Evolutionary conservation across 176 grass and related monocot genomes (phyloP).

Genomic region (Musa schizocarpa): DNA sequence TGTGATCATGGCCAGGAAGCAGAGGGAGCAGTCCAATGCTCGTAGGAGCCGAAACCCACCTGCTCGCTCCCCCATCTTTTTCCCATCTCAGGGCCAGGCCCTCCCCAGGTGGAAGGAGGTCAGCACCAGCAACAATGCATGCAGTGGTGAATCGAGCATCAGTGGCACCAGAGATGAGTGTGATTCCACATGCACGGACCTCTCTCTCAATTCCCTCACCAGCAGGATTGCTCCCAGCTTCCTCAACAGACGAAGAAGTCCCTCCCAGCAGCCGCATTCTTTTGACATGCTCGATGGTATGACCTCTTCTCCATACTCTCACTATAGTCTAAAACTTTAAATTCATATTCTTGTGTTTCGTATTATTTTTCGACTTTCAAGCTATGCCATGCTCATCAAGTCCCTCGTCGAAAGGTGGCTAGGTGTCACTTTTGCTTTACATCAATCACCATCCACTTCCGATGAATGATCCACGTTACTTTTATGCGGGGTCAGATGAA

Average conservation of each 20-base stretch:
- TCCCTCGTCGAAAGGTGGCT: too few species aligned
- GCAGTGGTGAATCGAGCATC: neutral
- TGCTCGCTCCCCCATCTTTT: neutral
- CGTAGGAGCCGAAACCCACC: neutral
- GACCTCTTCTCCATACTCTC: too few species aligned
- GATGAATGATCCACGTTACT: neutral
- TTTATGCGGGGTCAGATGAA: neutral
- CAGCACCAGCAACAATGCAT: neutral
- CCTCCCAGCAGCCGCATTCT: neutral
- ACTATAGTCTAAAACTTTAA: too few species aligned
- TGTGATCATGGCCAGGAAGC: slow-evolving; percentile 16
- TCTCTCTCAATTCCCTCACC: neutral
- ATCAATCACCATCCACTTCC: neutral
- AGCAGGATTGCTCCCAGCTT: neutral
- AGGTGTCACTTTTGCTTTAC: neutral
- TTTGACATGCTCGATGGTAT: neutral
- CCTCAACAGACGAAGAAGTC: neutral
- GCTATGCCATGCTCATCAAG: too few species aligned
- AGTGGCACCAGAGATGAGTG: neutral
- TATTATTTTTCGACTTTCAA: too few species aligned
- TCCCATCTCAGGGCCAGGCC: neutral
- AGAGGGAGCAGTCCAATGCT: slow-evolving; percentile 3
- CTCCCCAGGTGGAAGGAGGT: neutral
- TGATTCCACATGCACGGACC: neutral
- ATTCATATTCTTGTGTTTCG: too few species aligned